These are phyloP conservation scores for Ampelocalamus luodianensis DNA, from an alignment of 176 grass and related monocot genomes.

Conservation along the genomic window DNA sequence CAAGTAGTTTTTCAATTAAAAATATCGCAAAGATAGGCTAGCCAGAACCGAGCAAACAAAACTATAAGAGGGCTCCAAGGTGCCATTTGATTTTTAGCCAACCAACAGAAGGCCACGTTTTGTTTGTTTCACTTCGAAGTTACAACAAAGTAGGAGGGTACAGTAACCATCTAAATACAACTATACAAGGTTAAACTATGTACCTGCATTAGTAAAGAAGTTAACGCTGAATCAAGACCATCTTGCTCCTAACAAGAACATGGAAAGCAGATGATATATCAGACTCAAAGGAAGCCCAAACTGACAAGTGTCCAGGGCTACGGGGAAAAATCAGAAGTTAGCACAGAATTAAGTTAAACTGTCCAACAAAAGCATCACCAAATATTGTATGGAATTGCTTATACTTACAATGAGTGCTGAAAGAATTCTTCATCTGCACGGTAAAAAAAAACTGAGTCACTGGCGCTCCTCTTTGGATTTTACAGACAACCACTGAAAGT, in stretches of 20 bases:
- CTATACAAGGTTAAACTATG: constrained; percentile 35
- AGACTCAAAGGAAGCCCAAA: constrained; percentile 2
- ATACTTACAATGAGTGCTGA: neutral
- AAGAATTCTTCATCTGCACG: neutral
- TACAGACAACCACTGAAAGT: constrained; percentile 87
- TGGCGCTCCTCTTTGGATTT: constrained; percentile 64
- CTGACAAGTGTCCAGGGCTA: constrained; percentile 11
- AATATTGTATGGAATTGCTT: neutral
- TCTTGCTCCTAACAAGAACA: neutral
- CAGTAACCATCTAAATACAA: neutral
- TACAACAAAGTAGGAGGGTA: constrained; percentile 21
- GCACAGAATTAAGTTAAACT: neutral
- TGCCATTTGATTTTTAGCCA: constrained; percentile 29
- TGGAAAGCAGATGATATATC: neutral
- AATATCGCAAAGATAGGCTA: constrained; percentile 23
- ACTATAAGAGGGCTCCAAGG: constrained; percentile 6
- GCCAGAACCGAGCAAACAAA: constrained; percentile 8
- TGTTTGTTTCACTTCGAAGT: constrained; percentile 2
- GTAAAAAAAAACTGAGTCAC: constrained; percentile 23
- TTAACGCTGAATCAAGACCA: neutral
- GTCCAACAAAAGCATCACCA: neutral
- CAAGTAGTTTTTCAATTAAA: constrained; percentile 10
- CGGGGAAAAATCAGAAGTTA: constrained; percentile 18
- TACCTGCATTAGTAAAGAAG: too few relatives aligned
- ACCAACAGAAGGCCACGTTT: neutral